Evolutionary conservation across 1,284 basidiomycete species (phyloP), one percentile per base, ranked within the genome.

Genomic region (Cutaneotrichosporon curvatum): DNA sequence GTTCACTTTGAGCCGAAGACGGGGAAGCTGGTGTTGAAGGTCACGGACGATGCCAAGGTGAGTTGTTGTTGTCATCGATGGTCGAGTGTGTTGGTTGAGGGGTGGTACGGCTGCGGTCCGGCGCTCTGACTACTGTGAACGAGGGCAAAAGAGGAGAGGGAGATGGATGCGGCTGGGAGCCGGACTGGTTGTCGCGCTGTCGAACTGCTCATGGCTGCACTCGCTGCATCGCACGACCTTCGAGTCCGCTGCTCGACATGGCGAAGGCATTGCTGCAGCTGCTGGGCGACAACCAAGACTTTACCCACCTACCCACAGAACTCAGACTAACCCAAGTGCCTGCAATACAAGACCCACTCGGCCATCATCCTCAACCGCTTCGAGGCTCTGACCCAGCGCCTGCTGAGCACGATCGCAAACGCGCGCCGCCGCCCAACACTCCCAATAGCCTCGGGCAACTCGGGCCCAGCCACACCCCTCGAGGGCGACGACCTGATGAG

Each of bases 361-460:
- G 87, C 87, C 37, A 83, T 92, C 65, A 90, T 89, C 72, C 81
- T 96, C 56, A 92, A 94, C 74, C 83, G 91, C 56, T 94, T 96
- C 72, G 91, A 96, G 71, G 78, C 83, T 4, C 78, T 96, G 57
- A 95, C 91, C 67, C 78, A 85, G 43, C 68, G 67, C 35, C 59
- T 72, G 9, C 55, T 72, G n/a, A 58, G 58, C 9, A 55, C 60
- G 50, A 65, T 68, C 43, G 54, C 65, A 38, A 70, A 70, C 41
- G 47, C 56, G n/a, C 43, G 50, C 33, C 58, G 57, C 18, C 51
- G 51, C 32, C 43, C 42, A 10, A 25, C 51, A 11, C 35, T 42
- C 8, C 28, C 48, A 22, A 35, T 40, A 20, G 19, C 32, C 6
- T 37, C 30, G 12, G 43, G 41, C n/a, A 22, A 39, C 11, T 28